phyloP scores from a whole-genome alignment of 352 stramenopile genomes.

The Pythium phragmitis region DNA sequence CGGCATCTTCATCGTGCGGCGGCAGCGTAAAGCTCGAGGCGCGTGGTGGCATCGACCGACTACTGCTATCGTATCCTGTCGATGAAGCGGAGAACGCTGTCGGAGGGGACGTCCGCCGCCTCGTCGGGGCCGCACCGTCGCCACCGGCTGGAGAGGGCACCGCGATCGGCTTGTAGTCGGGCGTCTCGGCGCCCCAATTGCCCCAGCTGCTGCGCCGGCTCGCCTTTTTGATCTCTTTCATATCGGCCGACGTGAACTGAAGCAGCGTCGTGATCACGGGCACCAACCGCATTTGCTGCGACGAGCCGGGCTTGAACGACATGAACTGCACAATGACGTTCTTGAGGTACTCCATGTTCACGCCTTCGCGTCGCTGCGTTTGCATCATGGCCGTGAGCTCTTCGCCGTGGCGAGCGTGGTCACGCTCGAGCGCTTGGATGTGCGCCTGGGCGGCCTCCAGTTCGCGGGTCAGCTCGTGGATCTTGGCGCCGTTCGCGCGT shows the following conservation, averaged over 20 bases:
- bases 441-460: slow-evolving; percentile 44
- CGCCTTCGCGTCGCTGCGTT: slow-evolving; percentile 76
- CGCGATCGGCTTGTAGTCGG: slow-evolving; percentile 72
- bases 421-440: slow-evolving; percentile 52
- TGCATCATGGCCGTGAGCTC: slow-evolving; percentile 77
- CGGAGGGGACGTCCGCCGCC: slow-evolving; percentile 14
- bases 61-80: slow-evolving; percentile 8
- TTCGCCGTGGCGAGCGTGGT: slow-evolving; percentile 61
- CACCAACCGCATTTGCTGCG: slow-evolving; percentile 70
- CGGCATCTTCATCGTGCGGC: slow-evolving; percentile 35
- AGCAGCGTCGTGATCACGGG: slow-evolving; percentile 85
- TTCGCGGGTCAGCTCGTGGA: slow-evolving; percentile 51
- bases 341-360: slow-evolving; percentile 92
- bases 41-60: slow-evolving; percentile 24
- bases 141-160: slow-evolving; percentile 25
- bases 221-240: slow-evolving; percentile 74
- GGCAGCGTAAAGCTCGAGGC: slow-evolving; percentile 60
- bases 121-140: slow-evolving; percentile 2
- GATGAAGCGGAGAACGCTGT: slow-evolving; percentile 12
- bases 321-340: slow-evolving; percentile 91
- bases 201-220: slow-evolving; percentile 69
- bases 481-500: slow-evolving; percentile 47
- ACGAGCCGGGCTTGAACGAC: slow-evolving; percentile 82
- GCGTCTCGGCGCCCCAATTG: slow-evolving; percentile 52
- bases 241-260: slow-evolving; percentile 73